These are phyloP conservation scores for Pulveroboletus frians DNA, from an alignment of 768 basidiomycete species.

Conservation along the genomic window DNA sequence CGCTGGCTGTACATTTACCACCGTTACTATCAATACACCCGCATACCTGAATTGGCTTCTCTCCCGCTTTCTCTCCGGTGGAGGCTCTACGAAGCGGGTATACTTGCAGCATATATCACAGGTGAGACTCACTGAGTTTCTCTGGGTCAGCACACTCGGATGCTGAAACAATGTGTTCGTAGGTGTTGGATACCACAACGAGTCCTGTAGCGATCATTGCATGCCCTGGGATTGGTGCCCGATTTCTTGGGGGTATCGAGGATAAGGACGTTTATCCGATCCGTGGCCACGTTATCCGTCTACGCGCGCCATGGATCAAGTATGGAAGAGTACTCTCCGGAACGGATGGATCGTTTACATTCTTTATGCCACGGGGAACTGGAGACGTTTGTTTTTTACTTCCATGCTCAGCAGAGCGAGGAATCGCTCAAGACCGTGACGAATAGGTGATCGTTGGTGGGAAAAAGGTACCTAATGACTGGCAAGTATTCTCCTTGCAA, in stretches of 20 bases:
- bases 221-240: conserved; percentile 63
- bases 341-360: conserved; percentile 29
- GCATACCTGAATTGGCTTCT: conserved; percentile 62
- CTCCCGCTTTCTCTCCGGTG: conserved; percentile 49
- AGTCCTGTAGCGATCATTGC: conserved; percentile 49
- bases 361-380: conserved; percentile 34
- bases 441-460: conserved; percentile 55
- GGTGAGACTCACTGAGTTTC: conserved; percentile 26
- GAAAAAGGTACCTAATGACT: conserved; percentile 54
- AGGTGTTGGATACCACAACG: conserved; percentile 13
- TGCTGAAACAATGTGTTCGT: neutral
- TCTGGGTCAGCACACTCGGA: neutral
- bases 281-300: conserved; percentile 41
- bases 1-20: conserved; percentile 56
- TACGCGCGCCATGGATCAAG: conserved; percentile 47
- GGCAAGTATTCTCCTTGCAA: conserved; percentile 33
- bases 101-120: conserved; percentile 66
- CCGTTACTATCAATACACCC: conserved; percentile 63
- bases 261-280: conserved; percentile 44
- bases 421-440: neutral
- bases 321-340: conserved; percentile 32
- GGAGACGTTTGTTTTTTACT: conserved; percentile 35
- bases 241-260: conserved; percentile 47
- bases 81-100: conserved; percentile 58
- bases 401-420: neutral